Evolutionary conservation across 2,329 filamentous ascomycete species (phyloP).

Genomic region (Whalleya microplaca): DNA sequence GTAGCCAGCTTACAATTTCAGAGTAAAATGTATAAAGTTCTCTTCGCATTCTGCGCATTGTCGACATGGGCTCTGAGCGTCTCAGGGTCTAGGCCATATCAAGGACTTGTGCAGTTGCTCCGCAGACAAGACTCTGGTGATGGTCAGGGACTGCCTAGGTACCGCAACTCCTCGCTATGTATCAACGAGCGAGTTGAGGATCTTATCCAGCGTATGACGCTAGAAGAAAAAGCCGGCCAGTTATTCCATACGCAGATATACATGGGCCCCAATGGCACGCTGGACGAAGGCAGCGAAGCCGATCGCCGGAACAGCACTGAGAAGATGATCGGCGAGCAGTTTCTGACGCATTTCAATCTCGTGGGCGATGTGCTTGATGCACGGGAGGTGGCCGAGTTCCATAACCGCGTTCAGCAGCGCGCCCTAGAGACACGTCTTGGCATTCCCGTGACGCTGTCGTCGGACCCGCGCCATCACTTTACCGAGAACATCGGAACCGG

Average conservation of each 20-base stretch:
- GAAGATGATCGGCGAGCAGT: conserved; percentile 39
- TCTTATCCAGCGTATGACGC: conserved; percentile 48
- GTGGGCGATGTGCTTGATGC: conserved; percentile 48
- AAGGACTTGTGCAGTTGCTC: neutral
- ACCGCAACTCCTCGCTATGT: conserved; percentile 25
- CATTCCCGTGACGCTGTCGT: conserved; percentile 52
- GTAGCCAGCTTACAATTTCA: conserved; percentile 1
- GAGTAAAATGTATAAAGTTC: neutral
- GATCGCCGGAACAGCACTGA: conserved; percentile 33
- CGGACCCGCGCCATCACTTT: conserved; percentile 52
- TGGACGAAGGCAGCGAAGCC: conserved; percentile 13
- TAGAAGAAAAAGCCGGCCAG: conserved; percentile 53
- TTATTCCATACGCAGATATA: conserved; percentile 47
- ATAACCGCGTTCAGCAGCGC: conserved; percentile 46
- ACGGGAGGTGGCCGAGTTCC: conserved; percentile 40
- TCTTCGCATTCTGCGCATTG: conserved; percentile 9
- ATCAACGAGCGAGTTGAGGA: conserved; percentile 52
- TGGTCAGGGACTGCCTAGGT: conserved; percentile 5
- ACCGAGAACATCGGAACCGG: conserved; percentile 48
- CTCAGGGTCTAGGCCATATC: neutral
- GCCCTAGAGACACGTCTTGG: conserved; percentile 51
- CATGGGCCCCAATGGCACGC: conserved; percentile 32
- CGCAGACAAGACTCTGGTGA: neutral
- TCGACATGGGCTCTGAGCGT: conserved; percentile 9
- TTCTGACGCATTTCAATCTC: conserved; percentile 51